These are phyloP conservation scores for Aspergillus latus DNA, from an alignment of 2,329 filamentous ascomycete genomes.

Conservation along the genomic window DNA sequence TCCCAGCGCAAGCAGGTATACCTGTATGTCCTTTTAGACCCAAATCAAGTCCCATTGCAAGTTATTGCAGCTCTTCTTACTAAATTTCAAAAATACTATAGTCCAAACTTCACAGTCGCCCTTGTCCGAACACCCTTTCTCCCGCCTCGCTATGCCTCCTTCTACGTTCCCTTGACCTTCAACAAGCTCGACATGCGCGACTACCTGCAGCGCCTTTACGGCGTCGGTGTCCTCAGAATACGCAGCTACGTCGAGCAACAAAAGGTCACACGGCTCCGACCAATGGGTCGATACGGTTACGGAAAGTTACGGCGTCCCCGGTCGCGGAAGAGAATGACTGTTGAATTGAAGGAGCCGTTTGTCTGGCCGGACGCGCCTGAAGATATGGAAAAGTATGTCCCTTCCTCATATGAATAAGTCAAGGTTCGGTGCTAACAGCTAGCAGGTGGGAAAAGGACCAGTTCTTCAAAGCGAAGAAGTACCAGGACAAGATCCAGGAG, in stretches of 20 bases:
- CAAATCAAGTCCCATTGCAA: neutral
- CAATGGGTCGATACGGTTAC: slow-evolving; percentile 41
- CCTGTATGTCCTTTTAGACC: slow-evolving; percentile 52
- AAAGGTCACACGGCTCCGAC: slow-evolving; percentile 52
- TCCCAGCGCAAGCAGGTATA: slow-evolving; percentile 48
- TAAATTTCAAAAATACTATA: slow-evolving; percentile 37
- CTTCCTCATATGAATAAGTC: too few relatives aligned
- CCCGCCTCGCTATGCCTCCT: slow-evolving; percentile 79
- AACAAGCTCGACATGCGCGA: slow-evolving; percentile 96
- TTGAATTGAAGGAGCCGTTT: slow-evolving; percentile 84
- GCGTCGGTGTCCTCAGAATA: slow-evolving; percentile 68
- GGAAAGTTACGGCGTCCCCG: slow-evolving; percentile 68
- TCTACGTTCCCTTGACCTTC: slow-evolving; percentile 86
- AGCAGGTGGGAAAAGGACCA: slow-evolving; percentile 63
- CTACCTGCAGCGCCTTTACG: slow-evolving; percentile 87
- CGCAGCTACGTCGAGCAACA: slow-evolving; percentile 77
- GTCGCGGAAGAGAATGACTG: slow-evolving; percentile 87
- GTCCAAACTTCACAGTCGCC: slow-evolving; percentile 77
- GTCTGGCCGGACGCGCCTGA: slow-evolving; percentile 74
- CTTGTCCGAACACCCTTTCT: slow-evolving; percentile 72
- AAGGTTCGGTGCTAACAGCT: neutral
- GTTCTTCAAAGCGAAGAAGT: slow-evolving; percentile 54
- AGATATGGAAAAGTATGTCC: slow-evolving; percentile 58
- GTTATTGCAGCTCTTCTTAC: neutral
- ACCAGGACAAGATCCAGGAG: slow-evolving; percentile 44